These are phyloP conservation scores for Ramaria sp. DNA, from an alignment of 768 basidiomycete species.

Conservation along the genomic window DNA sequence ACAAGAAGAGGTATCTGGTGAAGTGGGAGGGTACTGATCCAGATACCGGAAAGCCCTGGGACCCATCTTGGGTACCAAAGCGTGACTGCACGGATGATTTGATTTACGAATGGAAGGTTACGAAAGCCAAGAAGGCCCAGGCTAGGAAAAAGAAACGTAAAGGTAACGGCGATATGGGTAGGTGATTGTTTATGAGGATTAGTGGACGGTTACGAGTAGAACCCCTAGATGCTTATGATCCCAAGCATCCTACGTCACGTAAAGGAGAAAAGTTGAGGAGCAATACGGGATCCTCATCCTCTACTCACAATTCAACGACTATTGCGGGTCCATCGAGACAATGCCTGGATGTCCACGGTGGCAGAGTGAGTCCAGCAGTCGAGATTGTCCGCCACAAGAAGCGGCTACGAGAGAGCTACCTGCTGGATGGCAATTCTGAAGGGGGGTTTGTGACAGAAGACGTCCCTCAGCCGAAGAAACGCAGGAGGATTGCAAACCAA, in stretches of 20 bases:
- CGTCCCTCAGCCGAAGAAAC: neutral
- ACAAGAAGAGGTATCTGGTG: slow-evolving; percentile 41
- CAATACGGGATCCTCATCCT: neutral
- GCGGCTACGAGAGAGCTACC: neutral
- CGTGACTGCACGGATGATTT: slow-evolving; percentile 58
- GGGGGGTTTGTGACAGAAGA: neutral
- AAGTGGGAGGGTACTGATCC: slow-evolving; percentile 63
- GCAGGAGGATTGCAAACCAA: neutral
- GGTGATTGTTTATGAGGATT: neutral
- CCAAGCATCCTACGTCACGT: neutral
- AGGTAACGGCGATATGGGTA: neutral
- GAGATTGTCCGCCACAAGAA: neutral
- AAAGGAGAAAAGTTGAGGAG: neutral
- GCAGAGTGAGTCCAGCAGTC: neutral
- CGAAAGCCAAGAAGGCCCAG: slow-evolving; percentile 24
- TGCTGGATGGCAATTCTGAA: neutral
- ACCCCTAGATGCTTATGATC: neutral
- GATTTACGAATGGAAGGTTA: slow-evolving; percentile 51
- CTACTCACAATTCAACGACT: neutral
- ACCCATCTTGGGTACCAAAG: slow-evolving; percentile 59
- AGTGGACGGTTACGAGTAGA: neutral
- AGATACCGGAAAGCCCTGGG: slow-evolving; percentile 51
- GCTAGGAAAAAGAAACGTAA: slow-evolving; percentile 20
- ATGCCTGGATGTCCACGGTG: too few species aligned
- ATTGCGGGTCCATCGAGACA: neutral